Percentiles rank a stretch among this genome's conserved stretches.
phyloP scores from a whole-genome alignment of 495 filamentous ascomycete genomes.

The Aspergillus biplanus region DNA sequence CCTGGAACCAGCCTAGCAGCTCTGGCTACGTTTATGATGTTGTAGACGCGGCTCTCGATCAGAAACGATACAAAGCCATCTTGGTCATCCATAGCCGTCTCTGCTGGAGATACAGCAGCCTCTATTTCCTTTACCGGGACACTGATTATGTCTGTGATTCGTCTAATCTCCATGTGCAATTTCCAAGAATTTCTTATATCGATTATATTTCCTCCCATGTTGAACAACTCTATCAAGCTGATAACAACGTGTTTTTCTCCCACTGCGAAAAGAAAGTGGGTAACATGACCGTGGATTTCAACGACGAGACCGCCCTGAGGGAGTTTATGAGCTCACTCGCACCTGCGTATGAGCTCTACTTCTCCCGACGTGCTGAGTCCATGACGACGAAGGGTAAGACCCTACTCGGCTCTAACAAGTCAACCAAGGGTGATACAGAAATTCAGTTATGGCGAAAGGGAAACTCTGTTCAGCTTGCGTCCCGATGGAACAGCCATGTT shows the following conservation, averaged over 20 bases:
- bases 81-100: conserved; percentile 29
- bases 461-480: conserved; percentile 30
- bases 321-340: conserved; percentile 42
- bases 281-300: conserved; percentile 31
- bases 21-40: conserved; percentile 38
- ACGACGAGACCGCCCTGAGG: conserved; percentile 27
- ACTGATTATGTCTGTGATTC: conserved; percentile 39
- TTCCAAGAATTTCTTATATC: conserved; percentile 37
- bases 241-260: conserved; percentile 35
- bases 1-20: conserved; percentile 32
- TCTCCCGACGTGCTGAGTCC: conserved; percentile 35
- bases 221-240: conserved; percentile 38
- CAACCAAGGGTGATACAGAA: conserved; percentile 37
- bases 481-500: conserved; percentile 39
- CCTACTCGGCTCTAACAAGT: conserved; percentile 30
- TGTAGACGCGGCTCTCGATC: conserved; percentile 36
- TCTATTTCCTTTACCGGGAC: conserved; percentile 42
- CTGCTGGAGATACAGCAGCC: conserved; percentile 36
- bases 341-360: conserved; percentile 35
- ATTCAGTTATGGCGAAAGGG: conserved; percentile 42
- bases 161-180: conserved; percentile 30
- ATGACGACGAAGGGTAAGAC: conserved; percentile 36
- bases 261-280: conserved; percentile 40
- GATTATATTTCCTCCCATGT: conserved; percentile 45
- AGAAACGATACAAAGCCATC: conserved; percentile 43